Percentiles rank a stretch among this genome's conserved stretches.
phyloP scores from a whole-genome alignment of 1,139 yeast species.

The Yamadazyma diospyri region DNA sequence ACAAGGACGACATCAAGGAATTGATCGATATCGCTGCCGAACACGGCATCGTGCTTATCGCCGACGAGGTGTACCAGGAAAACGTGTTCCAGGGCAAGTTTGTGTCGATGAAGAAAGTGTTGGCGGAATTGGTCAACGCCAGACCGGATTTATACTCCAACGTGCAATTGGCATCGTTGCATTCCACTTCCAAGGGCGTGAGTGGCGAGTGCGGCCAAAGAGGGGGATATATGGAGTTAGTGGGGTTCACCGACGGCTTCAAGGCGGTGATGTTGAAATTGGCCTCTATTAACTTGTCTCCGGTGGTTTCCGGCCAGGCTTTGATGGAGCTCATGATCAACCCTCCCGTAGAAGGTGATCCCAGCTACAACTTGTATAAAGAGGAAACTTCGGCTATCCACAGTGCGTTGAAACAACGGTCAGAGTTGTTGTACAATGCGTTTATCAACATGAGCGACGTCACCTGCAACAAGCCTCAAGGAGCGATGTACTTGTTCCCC shows the following conservation, averaged over 20 bases:
- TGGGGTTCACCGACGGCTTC: slow-evolving; percentile 73
- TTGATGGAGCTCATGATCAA: slow-evolving; percentile 88
- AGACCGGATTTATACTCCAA: slow-evolving; percentile 55
- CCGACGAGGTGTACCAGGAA: slow-evolving; percentile 98
- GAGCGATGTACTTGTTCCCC: slow-evolving; percentile 98
- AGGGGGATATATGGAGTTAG: slow-evolving; percentile 96
- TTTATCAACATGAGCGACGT: slow-evolving; percentile 78
- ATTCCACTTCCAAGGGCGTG: slow-evolving; percentile 94
- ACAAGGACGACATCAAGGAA: slow-evolving; percentile 61
- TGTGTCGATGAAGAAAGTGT: slow-evolving; percentile 64
- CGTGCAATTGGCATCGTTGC: slow-evolving; percentile 89
- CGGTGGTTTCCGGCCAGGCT: slow-evolving; percentile 93
- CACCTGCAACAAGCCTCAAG: slow-evolving; percentile 82
- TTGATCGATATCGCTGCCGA: slow-evolving; percentile 78
- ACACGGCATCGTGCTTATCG: slow-evolving; percentile 79
- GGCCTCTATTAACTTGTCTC: slow-evolving; percentile 87
- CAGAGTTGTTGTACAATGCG: slow-evolving; percentile 62
- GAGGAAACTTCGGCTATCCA: slow-evolving; percentile 61
- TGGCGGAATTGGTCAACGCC: slow-evolving; percentile 55
- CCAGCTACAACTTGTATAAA: slow-evolving; percentile 65
- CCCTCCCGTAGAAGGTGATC: slow-evolving; percentile 80
- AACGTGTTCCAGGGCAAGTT: slow-evolving; percentile 72
- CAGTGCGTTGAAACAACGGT: slow-evolving; percentile 58
- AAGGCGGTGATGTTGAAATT: slow-evolving; percentile 71
- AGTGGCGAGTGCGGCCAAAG: slow-evolving; percentile 99